Conservation (phyloP, 1,284 basidiomycete species). For the Pulchroboletus neoregius region DNA sequence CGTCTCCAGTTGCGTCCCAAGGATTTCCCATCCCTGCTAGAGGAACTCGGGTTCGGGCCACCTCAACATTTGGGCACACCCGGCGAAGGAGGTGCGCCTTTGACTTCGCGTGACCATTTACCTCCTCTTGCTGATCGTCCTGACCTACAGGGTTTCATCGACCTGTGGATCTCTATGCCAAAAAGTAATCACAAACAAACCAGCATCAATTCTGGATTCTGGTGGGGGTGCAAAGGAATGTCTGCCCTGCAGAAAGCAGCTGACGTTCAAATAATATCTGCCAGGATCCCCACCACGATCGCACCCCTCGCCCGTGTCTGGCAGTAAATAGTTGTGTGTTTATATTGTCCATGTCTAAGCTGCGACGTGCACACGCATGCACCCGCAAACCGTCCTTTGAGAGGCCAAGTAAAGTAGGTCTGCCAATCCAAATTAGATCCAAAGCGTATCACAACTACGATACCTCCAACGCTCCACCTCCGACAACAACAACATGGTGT, state of each 20-base stretch:
- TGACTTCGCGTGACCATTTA: background rate
- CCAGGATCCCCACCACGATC: too few species aligned
- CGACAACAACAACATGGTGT: background rate
- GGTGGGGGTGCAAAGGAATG: too few species aligned
- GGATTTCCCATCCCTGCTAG: conserved; percentile 53
- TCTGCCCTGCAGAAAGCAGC: too few species aligned
- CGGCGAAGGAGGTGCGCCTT: conserved; percentile 53
- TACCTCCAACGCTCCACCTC: background rate
- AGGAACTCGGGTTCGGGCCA: conserved; percentile 57
- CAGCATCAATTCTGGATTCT: too few species aligned
- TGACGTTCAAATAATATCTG: too few species aligned
- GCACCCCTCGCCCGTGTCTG: too few species aligned
- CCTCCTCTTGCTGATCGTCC: conserved; percentile 1
- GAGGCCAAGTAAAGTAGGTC: too few species aligned
- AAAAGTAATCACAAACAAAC: conserved; percentile 16
- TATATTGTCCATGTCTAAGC: too few species aligned
- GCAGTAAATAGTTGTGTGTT: too few species aligned
- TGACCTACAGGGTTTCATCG: conserved; percentile 43
- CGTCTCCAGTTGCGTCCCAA: conserved; percentile 54
- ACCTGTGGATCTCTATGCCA: conserved; percentile 46
- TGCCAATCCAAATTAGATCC: background rate
- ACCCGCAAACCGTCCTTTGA: too few species aligned
- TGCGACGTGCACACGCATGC: too few species aligned
- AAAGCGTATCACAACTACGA: background rate
- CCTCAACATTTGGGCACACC: conserved; percentile 48